A percentile compares a stretch with the other conserved stretches of the same genome.
phyloP scores from a whole-genome alignment of 208 protist genomes.

The Tetramitus jugosus region DNA sequence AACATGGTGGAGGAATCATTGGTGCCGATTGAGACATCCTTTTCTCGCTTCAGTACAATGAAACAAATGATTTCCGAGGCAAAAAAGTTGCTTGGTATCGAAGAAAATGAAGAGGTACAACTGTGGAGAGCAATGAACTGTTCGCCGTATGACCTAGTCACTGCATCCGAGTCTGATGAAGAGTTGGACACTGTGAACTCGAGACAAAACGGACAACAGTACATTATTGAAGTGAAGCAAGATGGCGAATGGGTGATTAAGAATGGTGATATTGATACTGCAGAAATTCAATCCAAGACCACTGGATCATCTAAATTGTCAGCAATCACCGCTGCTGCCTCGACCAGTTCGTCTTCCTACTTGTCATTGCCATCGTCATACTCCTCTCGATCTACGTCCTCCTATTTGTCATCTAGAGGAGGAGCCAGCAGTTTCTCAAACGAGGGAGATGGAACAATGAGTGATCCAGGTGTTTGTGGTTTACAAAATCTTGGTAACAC shows the following conservation, averaged over 20 bases:
- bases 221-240: not conserved
- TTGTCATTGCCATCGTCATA: not conserved
- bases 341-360: not conserved
- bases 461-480: constrained; percentile 32
- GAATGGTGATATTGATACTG: not conserved
- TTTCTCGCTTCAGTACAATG: no score
- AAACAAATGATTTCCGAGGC: not conserved
- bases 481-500: constrained; percentile 61
- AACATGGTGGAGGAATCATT: not conserved
- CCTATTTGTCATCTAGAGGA: not conserved
- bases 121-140: not conserved
- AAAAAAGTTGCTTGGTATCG: not conserved
- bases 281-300: not conserved
- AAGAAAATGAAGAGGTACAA: not conserved
- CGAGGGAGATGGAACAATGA: not conserved
- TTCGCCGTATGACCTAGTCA: not conserved
- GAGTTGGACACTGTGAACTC: not conserved
- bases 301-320: no score
- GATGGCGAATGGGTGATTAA: not conserved
- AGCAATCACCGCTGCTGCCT: not conserved
- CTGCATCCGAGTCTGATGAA: not conserved
- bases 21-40: no score
- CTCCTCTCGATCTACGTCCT: not conserved
- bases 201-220: not conserved
- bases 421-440: constrained; percentile 25